Evolutionary conservation across 73 alveolate genomes (phyloP).

Genomic region (Paramecium tetraurelia): DNA sequence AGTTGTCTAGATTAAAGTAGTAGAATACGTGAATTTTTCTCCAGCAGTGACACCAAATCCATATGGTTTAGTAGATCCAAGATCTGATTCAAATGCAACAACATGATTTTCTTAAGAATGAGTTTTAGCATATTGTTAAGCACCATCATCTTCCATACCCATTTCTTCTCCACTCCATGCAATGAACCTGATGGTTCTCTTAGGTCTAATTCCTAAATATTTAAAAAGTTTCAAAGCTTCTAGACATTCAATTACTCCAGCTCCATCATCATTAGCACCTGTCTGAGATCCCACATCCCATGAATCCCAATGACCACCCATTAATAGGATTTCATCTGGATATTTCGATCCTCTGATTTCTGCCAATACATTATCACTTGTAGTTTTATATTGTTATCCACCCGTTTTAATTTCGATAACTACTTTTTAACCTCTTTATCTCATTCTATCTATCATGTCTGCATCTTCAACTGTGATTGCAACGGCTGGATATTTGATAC

Average conservation of each 20-base stretch:
- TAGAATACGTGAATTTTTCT: not conserved
- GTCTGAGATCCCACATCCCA: slow-evolving; percentile 62
- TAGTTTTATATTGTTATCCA: not conserved
- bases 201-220: slow-evolving; percentile 41
- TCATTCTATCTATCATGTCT: slow-evolving; percentile 61
- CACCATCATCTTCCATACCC: slow-evolving; percentile 59
- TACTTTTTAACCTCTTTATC: slow-evolving; percentile 44
- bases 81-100: slow-evolving; percentile 59
- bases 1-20: not conserved
- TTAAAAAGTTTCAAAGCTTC: slow-evolving; percentile 41
- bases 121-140: slow-evolving; percentile 42
- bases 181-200: slow-evolving; percentile 60
- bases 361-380: slow-evolving; percentile 44
- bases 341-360: slow-evolving; percentile 53
- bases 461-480: slow-evolving; percentile 61
- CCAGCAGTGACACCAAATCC: slow-evolving; percentile 59
- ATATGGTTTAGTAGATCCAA: slow-evolving; percentile 55
- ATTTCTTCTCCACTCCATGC: slow-evolving; percentile 71
- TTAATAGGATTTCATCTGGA: slow-evolving; percentile 47
- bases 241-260: slow-evolving; percentile 45
- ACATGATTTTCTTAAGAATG: slow-evolving; percentile 53
- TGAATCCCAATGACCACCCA: slow-evolving; percentile 65
- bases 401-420: not conserved
- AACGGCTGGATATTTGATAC: slow-evolving; percentile 46
- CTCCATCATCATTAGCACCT: slow-evolving; percentile 68